phyloP scores from a whole-genome alignment of 805 yeast species.

The Candida insectalens region DNA sequence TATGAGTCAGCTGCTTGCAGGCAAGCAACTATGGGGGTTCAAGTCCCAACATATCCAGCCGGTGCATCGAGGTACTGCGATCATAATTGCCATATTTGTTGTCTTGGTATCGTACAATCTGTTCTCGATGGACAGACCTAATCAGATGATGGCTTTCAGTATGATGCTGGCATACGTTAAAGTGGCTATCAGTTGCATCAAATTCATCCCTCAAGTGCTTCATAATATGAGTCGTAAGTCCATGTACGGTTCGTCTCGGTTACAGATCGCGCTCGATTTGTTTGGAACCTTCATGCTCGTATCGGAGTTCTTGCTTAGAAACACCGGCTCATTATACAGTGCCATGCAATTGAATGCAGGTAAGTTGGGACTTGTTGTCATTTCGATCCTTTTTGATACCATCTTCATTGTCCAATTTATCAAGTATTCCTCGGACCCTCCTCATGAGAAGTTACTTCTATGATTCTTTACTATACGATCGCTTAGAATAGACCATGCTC shows the following conservation, averaged over 20 bases:
- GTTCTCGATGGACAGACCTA: constrained; percentile 4
- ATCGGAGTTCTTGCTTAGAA: constrained; percentile 31
- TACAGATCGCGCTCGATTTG: constrained; percentile 31
- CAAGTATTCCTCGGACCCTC: constrained; percentile 10
- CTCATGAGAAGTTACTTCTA: not conserved
- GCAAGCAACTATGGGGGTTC: constrained; percentile 26
- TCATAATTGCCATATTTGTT: constrained; percentile 7
- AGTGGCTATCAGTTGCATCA: constrained; percentile 32
- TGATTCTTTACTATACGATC: not conserved
- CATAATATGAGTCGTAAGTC: constrained; percentile 32
- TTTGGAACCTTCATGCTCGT: constrained; percentile 31
- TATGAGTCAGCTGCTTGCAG: constrained; percentile 28
- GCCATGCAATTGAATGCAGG: constrained; percentile 31
- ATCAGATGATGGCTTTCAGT: constrained; percentile 28
- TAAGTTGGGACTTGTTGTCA: constrained; percentile 31
- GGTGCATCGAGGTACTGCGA: constrained; percentile 12
- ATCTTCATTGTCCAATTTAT: constrained; percentile 20
- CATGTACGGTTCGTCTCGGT: constrained; percentile 35
- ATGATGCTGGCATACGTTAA: constrained; percentile 34
- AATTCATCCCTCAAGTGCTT: constrained; percentile 41
- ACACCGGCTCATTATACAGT: constrained; percentile 11
- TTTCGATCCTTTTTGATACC: constrained; percentile 23
- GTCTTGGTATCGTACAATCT: constrained; percentile 10
- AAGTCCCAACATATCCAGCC: constrained; percentile 19
- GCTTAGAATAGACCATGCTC: not conserved